Percentiles rank a stretch among this genome's conserved stretches.
Conservation (phyloP, 1,284 basidiomycete genomes). For the Ceratorhiza oryzae-sativae region DNA sequence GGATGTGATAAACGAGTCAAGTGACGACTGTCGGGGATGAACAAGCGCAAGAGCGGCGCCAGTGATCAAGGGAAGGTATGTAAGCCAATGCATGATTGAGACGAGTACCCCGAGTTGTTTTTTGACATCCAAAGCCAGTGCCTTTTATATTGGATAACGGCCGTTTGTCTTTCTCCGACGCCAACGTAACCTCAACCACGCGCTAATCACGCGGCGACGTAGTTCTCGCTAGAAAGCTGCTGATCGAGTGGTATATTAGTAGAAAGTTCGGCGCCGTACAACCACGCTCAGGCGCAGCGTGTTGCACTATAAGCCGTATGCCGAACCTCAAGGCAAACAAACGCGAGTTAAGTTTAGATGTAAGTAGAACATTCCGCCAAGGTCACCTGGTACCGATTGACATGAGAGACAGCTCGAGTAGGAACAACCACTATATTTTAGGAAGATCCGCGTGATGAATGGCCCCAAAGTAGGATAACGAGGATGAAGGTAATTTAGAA, state of each 20-base stretch:
- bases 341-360: not conserved
- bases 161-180: no score
- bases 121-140: not conserved
- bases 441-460: not conserved
- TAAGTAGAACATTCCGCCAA: constrained; percentile 8
- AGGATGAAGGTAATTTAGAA: not conserved
- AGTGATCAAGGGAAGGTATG: not conserved
- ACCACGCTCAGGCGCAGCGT: not conserved
- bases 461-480: not conserved
- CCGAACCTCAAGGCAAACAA: not conserved
- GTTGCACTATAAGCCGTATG: not conserved
- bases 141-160: constrained; percentile 14
- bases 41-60: no score
- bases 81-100: constrained; percentile 14
- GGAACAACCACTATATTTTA: not conserved
- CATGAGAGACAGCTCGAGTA: not conserved
- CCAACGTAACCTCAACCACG: no score
- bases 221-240: constrained; percentile 1
- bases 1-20: constrained; percentile 37
- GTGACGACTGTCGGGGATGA: no score
- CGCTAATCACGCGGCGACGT: not conserved
- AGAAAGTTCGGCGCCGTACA: constrained; percentile 17
- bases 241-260: not conserved
- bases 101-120: not conserved
- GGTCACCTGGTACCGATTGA: constrained; percentile 5